Conservation (phyloP, 164 flowering plant species). For the Annona cherimola region DNA sequence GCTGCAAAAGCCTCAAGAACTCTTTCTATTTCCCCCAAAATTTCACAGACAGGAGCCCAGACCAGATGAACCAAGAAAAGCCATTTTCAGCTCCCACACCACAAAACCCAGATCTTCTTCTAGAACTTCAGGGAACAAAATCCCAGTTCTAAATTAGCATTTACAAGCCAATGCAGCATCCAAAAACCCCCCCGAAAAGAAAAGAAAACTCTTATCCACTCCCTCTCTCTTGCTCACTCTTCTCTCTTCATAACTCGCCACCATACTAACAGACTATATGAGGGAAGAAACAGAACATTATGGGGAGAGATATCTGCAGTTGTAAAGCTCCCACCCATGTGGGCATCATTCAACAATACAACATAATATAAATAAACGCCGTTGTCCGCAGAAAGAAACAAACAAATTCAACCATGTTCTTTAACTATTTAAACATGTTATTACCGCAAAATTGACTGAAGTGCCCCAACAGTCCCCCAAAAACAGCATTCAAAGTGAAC, state of each 20-base stretch:
- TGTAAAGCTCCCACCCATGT: slow-evolving; percentile 40
- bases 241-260: slow-evolving; percentile 15
- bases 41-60: slow-evolving; percentile 32
- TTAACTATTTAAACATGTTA: slow-evolving; percentile 9
- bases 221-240: slow-evolving; percentile 17
- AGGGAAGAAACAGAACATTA: slow-evolving; percentile 26
- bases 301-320: slow-evolving; percentile 52
- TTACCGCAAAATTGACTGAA: slow-evolving; percentile 15
- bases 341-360: slow-evolving; percentile 26
- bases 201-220: slow-evolving; percentile 17
- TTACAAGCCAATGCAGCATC: slow-evolving; percentile 31
- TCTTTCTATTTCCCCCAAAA: background rate
- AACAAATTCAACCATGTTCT: slow-evolving; percentile 22
- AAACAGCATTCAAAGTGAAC: background rate
- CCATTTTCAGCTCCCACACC: slow-evolving; percentile 20
- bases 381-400: background rate
- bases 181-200: slow-evolving; percentile 5
- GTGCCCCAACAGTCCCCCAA: background rate
- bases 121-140: slow-evolving; percentile 9
- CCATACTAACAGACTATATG: slow-evolving; percentile 18
- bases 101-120: slow-evolving; percentile 20
- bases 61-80: slow-evolving; percentile 42
- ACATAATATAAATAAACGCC: slow-evolving; percentile 14
- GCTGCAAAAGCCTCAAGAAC: background rate
- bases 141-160: slow-evolving; percentile 20